Conservation (phyloP, 2,329 filamentous ascomycete species). For the Beauveria pseudobassiana region DNA sequence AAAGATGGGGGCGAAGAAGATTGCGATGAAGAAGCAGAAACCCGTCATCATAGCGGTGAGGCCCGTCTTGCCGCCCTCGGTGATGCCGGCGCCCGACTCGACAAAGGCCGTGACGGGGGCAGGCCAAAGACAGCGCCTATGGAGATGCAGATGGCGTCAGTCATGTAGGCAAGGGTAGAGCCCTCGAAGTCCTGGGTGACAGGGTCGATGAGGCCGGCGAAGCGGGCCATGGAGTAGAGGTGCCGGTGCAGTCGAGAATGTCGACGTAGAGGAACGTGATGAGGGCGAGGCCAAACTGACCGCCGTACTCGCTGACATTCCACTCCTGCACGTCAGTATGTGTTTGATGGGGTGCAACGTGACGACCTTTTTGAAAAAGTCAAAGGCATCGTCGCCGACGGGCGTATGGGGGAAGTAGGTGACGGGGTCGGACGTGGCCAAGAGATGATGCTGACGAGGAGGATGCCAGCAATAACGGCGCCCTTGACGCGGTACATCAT, state of each 20-base stretch:
- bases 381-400: slow-evolving; percentile 62
- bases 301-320: slow-evolving; percentile 59
- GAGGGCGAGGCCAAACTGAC: slow-evolving; percentile 74
- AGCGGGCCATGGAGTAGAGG: slow-evolving; percentile 86
- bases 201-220: slow-evolving; percentile 72
- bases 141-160: slow-evolving; percentile 71
- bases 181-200: slow-evolving; percentile 83
- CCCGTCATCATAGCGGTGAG: slow-evolving; percentile 75
- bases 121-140: slow-evolving; percentile 72
- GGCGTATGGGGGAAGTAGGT: slow-evolving; percentile 73
- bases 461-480: slow-evolving; percentile 74
- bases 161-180: slow-evolving; percentile 73
- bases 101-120: slow-evolving; percentile 83
- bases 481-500: slow-evolving; percentile 85
- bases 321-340: slow-evolving; percentile 68
- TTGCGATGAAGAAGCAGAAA: slow-evolving; percentile 75
- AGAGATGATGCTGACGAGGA: slow-evolving; percentile 79
- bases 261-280: slow-evolving; percentile 89
- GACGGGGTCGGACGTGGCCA: slow-evolving; percentile 73
- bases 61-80: slow-evolving; percentile 78
- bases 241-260: slow-evolving; percentile 80
- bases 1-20: slow-evolving; percentile 88
- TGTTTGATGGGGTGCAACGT: slow-evolving; percentile 71
- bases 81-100: slow-evolving; percentile 84
- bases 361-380: slow-evolving; percentile 85